Evolutionary conservation across 140 eudicot genomes (phyloP).

Genomic region (Stevia rebaudiana): DNA sequence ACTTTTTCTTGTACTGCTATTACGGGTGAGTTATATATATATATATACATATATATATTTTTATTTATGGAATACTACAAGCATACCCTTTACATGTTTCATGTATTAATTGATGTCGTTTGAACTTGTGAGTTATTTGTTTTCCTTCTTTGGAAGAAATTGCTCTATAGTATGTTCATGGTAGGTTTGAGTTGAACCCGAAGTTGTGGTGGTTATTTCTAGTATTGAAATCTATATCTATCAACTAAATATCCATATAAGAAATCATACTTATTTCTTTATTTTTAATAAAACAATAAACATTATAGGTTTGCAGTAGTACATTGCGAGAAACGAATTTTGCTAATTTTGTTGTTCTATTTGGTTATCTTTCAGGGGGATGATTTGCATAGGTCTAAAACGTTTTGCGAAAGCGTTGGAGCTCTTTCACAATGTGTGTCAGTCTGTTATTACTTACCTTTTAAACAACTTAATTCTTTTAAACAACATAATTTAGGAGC

Average conservation of each 20-base stretch:
- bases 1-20: constrained; percentile 80
- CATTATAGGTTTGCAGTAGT: not conserved
- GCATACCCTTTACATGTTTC: not conserved
- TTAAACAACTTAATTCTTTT: not conserved
- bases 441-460: constrained; percentile 10
- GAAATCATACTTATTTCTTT: not conserved
- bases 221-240: not conserved
- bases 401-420: constrained; percentile 73
- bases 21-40: constrained; percentile 63
- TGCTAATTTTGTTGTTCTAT: constrained; percentile 18
- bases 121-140: constrained; percentile 4
- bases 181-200: not conserved
- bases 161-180: no score
- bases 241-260: not conserved
- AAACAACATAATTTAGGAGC: not conserved
- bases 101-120: constrained; percentile 3
- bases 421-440: constrained; percentile 82
- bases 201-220: not conserved
- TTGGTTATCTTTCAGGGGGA: constrained; percentile 50
- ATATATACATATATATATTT: not conserved
- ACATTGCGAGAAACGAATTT: not conserved
- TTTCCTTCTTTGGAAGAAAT: not conserved
- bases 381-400: constrained; percentile 93
- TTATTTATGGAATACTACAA: constrained; percentile 3
- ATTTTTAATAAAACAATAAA: not conserved